Evolutionary conservation across 768 basidiomycete species (phyloP).

Genomic region (Rhizopogon vesiculosus): DNA sequence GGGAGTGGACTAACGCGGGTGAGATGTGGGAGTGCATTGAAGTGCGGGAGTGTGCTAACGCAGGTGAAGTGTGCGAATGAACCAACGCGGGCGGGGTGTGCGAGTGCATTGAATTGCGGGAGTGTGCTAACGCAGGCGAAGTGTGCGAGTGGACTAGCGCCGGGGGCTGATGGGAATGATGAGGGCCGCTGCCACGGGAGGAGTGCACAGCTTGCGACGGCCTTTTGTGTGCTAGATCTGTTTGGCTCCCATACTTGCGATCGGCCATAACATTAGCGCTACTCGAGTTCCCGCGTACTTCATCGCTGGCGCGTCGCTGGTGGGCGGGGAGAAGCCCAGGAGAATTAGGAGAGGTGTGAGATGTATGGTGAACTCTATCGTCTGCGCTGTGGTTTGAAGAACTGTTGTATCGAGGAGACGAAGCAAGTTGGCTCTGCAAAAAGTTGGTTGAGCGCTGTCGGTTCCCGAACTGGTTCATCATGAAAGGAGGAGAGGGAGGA

Average conservation of each 20-base stretch:
- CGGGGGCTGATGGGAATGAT: conserved; percentile 20
- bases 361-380: conserved; percentile 14
- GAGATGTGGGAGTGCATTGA: not conserved
- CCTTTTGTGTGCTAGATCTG: conserved; percentile 11
- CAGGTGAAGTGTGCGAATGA: too few relatives aligned
- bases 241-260: conserved; percentile 12
- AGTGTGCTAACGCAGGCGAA: conserved; percentile 9
- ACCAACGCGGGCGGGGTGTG: too few relatives aligned
- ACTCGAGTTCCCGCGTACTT: conserved; percentile 12
- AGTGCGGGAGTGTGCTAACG: too few relatives aligned
- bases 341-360: conserved; percentile 15
- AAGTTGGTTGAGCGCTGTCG: conserved; percentile 32
- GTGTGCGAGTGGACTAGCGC: conserved; percentile 5
- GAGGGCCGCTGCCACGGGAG: conserved; percentile 6
- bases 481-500: conserved; percentile 72
- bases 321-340: conserved; percentile 10
- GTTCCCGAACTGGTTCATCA: conserved; percentile 54
- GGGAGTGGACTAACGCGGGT: too few relatives aligned
- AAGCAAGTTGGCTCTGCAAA: conserved; percentile 27
- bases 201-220: conserved; percentile 7
- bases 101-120: not conserved
- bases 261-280: conserved; percentile 8
- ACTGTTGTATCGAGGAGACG: conserved; percentile 16
- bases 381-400: conserved; percentile 23
- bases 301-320: conserved; percentile 28